Evolutionary conservation across 495 filamentous ascomycete genomes (phyloP), one percentile per base, ranked within the genome.

Genomic region (Aspergillus biplanus): DNA sequence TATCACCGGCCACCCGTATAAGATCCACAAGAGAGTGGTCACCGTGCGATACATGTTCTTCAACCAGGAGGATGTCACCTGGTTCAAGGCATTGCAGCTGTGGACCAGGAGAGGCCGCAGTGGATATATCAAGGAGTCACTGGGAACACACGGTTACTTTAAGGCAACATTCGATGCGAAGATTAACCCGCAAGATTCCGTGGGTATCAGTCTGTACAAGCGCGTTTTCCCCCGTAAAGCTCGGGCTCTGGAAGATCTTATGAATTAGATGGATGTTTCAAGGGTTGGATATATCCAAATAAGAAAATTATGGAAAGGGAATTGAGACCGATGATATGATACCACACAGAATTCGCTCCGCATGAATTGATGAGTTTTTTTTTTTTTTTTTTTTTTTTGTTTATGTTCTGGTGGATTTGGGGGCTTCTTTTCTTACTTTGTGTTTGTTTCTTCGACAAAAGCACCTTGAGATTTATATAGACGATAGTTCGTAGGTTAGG

Each of bases 11-110:
- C 95, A 98, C 73, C 94, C 96, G 0, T 97, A 90, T 80, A 97
- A 99, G 81, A 98, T 99, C 68, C 93, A 99, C 85, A 95, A 94
- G 80, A 92, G 90, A 75, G 79, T 98, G 31, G 96, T 98, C 58
- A 98, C 96, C 1, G 87, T 99, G 27, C 89, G 95, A 31, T 98
- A 98, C 83, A 98, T 99, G 95, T 99, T 99, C 83, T 99, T 99
- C 85, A 96, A 97, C 77, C 74, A 85, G 15, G 92, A 96, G 75
- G 96, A 99, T 71, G 89, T 99, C 48, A 83, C 87, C 65, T 99
- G 92, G 92, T 99, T 98, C 83, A 97, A 96, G 75, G 93, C 93
- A 4, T 76, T 99, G 71, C 93, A 92, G 65, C 78, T 99, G 61
- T 99, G 94, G 92, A 99, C 95, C 35, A 92, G 86, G 77, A 78